These are phyloP conservation scores for Adansonia madagascariensis DNA, from an alignment of 441 rosid genomes.

Conservation along the genomic window DNA sequence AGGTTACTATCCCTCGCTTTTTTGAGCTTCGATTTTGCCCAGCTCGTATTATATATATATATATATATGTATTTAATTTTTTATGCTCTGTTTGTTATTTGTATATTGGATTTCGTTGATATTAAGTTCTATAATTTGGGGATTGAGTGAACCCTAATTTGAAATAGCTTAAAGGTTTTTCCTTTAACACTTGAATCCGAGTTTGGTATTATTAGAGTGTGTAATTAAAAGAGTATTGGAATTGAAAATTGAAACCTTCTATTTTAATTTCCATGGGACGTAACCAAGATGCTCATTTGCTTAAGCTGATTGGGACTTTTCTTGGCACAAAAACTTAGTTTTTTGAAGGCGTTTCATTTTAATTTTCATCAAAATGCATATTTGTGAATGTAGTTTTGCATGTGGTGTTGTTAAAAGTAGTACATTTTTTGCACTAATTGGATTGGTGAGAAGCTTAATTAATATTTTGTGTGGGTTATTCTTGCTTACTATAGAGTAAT, in stretches of 20 bases:
- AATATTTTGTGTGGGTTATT: conserved; percentile 18
- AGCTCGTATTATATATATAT: background rate
- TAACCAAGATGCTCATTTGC: background rate
- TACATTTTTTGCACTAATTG: background rate
- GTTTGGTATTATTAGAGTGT: background rate
- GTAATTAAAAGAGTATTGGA: background rate
- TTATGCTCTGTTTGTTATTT: background rate
- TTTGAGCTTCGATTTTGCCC: background rate
- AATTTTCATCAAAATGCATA: background rate
- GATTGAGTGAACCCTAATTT: conserved; percentile 28
- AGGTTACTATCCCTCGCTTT: conserved; percentile 45
- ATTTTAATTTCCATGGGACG: conserved; percentile 1
- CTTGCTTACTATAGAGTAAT: background rate
- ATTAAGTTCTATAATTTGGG: background rate
- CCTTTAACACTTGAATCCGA: conserved; percentile 3
- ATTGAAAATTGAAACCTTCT: background rate
- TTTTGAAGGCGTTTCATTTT: background rate
- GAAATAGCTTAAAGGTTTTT: background rate
- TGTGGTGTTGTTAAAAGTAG: background rate
- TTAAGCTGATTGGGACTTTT: conserved; percentile 14
- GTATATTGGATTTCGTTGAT: background rate
- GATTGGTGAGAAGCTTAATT: conserved; percentile 23
- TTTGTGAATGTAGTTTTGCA: background rate
- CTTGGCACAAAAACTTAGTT: background rate
- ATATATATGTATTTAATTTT: background rate